Percentiles rank a stretch among this genome's conserved stretches.
Evolutionary conservation across 306 rosid species (phyloP).

Genomic region (barrel medic (Medicago truncatula)): DNA sequence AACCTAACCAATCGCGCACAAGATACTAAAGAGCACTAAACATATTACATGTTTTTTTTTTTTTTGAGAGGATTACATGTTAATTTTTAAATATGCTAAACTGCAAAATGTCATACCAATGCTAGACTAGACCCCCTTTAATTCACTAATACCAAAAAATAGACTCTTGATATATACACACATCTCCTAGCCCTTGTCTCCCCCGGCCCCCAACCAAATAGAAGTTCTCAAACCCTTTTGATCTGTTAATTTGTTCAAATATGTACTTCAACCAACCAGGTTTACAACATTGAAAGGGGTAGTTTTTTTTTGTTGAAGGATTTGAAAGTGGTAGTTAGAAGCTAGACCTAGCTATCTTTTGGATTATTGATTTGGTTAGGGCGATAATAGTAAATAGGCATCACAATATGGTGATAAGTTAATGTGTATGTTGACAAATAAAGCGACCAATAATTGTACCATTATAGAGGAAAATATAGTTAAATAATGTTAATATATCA

Average conservation of each 20-base stretch:
- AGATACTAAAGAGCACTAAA: too few relatives aligned
- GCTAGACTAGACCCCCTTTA: too few relatives aligned
- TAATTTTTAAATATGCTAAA: too few relatives aligned
- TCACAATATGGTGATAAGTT: constrained; percentile 43
- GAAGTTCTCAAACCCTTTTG: not conserved
- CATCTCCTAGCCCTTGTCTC: not conserved
- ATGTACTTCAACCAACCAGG: not conserved
- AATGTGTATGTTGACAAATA: constrained; percentile 49
- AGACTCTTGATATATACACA: too few relatives aligned
- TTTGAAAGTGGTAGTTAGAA: constrained; percentile 24
- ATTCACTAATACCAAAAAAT: too few relatives aligned
- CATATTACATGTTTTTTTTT: too few relatives aligned
- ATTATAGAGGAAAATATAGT: constrained; percentile 29
- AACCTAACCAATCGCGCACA: too few relatives aligned
- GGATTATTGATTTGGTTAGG: constrained; percentile 42
- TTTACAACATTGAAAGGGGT: constrained; percentile 6
- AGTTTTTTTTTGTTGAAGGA: not conserved
- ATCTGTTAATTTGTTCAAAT: constrained; percentile 14
- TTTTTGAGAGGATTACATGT: too few relatives aligned
- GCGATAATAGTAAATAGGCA: constrained; percentile 41
- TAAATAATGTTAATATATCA: constrained; percentile 18
- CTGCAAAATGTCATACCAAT: too few relatives aligned
- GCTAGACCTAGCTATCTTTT: constrained; percentile 36
- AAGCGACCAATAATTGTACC: constrained; percentile 60
- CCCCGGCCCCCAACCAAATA: not conserved